A percentile compares a stretch with the other conserved stretches of the same genome.
These are phyloP conservation scores for Lodderomyces parapsilosis DNA, from an alignment of 1,139 yeast species.

Conservation along the genomic window DNA sequence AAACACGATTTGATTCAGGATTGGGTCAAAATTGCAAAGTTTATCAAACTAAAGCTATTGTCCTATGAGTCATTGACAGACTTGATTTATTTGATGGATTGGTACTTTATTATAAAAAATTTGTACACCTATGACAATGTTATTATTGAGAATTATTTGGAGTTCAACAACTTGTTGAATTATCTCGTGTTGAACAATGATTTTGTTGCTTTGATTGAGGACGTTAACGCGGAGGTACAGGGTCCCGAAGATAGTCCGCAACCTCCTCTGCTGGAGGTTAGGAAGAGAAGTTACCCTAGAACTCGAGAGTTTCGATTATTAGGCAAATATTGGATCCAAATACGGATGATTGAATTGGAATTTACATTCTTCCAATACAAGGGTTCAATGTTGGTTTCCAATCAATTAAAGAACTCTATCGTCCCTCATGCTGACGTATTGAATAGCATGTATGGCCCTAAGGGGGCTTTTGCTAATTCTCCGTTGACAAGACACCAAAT, in stretches of 20 bases:
- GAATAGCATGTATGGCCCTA: slow-evolving; percentile 18
- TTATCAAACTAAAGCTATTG: slow-evolving; percentile 19
- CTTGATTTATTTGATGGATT: slow-evolving; percentile 25
- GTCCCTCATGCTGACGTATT: slow-evolving; percentile 25
- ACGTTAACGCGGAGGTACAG: slow-evolving; percentile 5
- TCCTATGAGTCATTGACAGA: slow-evolving; percentile 25
- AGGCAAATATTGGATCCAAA: slow-evolving; percentile 29
- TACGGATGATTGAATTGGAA: slow-evolving; percentile 30
- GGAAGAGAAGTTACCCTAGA: slow-evolving; percentile 10
- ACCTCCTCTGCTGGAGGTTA: slow-evolving; percentile 8
- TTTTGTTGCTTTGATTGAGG: slow-evolving; percentile 24
- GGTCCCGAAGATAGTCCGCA: background rate
- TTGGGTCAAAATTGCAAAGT: slow-evolving; percentile 27
- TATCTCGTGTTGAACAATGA: slow-evolving; percentile 27
- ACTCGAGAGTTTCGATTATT: slow-evolving; percentile 20
- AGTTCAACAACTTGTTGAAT: slow-evolving; percentile 30
- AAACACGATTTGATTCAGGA: slow-evolving; percentile 18
- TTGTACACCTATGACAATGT: slow-evolving; percentile 23
- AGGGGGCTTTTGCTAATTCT: slow-evolving; percentile 12
- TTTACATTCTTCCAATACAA: slow-evolving; percentile 31
- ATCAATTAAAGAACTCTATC: slow-evolving; percentile 25
- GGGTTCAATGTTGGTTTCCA: slow-evolving; percentile 30
- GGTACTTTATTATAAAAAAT: slow-evolving; percentile 29
- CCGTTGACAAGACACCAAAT: slow-evolving; percentile 16
- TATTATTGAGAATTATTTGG: slow-evolving; percentile 29